Percentiles rank a stretch among this genome's conserved stretches.
Evolutionary conservation across 257 asterid species (phyloP).

Genomic region (Gentiana straminea): DNA sequence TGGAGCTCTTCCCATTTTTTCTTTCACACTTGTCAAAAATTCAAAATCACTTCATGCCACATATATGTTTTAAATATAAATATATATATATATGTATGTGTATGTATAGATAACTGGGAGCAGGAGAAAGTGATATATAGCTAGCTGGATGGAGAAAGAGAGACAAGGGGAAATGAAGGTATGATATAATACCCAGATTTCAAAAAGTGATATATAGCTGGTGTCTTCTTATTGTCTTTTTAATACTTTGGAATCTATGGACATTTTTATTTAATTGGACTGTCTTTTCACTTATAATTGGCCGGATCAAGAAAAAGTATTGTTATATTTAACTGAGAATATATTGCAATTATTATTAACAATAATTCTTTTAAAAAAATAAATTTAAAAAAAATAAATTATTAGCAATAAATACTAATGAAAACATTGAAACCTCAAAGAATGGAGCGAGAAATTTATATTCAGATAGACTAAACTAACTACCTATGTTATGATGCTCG

Average conservation of each 20-base stretch:
- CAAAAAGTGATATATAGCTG: conserved; percentile 23
- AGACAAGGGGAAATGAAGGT: conserved; percentile 5
- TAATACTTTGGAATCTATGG: conserved; percentile 22
- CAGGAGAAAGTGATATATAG: conserved; percentile 8
- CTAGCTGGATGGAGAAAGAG: conserved; percentile 35
- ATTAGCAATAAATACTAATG: too few species aligned
- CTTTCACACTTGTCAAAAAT: background rate
- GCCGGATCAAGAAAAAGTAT: too few species aligned
- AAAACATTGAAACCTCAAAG: too few species aligned
- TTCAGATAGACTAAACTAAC: too few species aligned
- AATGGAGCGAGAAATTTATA: too few species aligned
- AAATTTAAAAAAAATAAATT: too few species aligned
- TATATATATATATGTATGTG: background rate
- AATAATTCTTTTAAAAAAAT: too few species aligned
- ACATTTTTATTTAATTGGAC: conserved; percentile 10
- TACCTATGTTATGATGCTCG: too few species aligned
- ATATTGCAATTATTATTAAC: too few species aligned
- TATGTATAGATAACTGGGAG: background rate
- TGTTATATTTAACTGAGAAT: too few species aligned
- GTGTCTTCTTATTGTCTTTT: conserved; percentile 40
- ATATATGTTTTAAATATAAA: background rate
- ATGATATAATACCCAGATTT: conserved; percentile 19
- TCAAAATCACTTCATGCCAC: background rate
- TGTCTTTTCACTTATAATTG: background rate
- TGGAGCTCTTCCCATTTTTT: conserved; percentile 34